phyloP scores from a whole-genome alignment of 179 eudicot species.

The Heliamphora pulchella region DNA sequence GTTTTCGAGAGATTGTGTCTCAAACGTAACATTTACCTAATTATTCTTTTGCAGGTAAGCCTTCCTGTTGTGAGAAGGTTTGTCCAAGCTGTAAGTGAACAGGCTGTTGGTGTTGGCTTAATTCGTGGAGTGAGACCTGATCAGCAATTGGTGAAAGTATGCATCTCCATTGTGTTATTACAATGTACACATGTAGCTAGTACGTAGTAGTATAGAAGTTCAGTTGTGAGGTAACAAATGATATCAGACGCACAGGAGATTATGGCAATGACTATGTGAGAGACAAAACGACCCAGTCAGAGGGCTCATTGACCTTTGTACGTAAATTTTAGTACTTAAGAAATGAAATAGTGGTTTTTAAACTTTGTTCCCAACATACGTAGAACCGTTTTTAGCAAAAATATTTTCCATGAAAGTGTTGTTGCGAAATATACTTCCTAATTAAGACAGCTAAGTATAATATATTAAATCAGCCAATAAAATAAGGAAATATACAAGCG shows the following conservation, averaged over 20 bases:
- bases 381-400: no score
- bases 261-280: background rate
- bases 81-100: conserved; percentile 82
- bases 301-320: no score
- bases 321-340: no score
- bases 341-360: no score
- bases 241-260: background rate
- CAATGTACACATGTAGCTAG: background rate
- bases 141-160: conserved; percentile 96
- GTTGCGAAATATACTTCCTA: no score
- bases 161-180: conserved; percentile 9
- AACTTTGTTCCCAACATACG: no score
- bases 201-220: background rate
- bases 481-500: no score
- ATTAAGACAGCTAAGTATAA: no score
- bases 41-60: conserved; percentile 58
- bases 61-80: conserved; percentile 97
- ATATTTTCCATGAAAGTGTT: no score
- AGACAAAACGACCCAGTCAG: background rate
- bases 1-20: background rate
- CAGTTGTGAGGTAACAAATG: background rate
- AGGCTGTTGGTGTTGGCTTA: conserved; percentile 86
- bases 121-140: conserved; percentile 88
- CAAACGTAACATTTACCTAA: background rate
- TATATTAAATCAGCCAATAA: no score